phyloP scores from a whole-genome alignment of 306 rosid species.

The Rosa chinensis region DNA sequence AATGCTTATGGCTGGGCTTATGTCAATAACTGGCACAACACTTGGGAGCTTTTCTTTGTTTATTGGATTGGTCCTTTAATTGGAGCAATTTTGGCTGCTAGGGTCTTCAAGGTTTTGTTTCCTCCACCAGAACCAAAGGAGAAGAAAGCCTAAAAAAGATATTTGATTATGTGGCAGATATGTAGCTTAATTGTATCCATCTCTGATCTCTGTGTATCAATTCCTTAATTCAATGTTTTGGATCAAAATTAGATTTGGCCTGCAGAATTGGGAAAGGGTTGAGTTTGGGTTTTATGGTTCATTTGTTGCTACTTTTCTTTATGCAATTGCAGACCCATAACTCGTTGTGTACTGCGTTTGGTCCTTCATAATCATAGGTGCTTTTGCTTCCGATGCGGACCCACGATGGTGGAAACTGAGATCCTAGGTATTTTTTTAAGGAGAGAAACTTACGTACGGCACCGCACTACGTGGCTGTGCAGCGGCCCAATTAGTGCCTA shows the following conservation, averaged over 20 bases:
- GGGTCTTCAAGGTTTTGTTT: conserved; percentile 36
- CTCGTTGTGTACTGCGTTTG: neutral
- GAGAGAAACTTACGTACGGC: too few relatives aligned
- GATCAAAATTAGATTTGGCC: neutral
- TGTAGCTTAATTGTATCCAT: neutral
- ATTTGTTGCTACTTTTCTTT: neutral
- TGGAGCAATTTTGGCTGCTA: conserved; percentile 55
- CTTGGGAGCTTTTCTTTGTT: conserved; percentile 62
- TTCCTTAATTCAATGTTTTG: neutral
- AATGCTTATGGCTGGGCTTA: conserved; percentile 80
- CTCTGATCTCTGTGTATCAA: neutral
- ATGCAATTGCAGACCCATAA: neutral
- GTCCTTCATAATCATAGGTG: too few relatives aligned
- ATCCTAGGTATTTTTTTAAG: neutral
- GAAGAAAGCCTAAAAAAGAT: conserved; percentile 52
- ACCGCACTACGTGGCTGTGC: too few relatives aligned
- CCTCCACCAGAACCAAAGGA: conserved; percentile 44
- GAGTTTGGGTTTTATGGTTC: neutral
- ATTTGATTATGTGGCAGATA: neutral
- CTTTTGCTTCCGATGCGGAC: too few relatives aligned
- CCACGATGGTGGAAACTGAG: neutral
- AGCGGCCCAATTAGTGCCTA: too few relatives aligned
- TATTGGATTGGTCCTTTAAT: conserved; percentile 57
- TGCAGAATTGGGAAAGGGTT: neutral
- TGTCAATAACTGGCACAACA: conserved; percentile 44